These are phyloP conservation scores for Cyberlindnera euphorbiiphila DNA, from an alignment of 805 yeast species.

Conservation along the genomic window DNA sequence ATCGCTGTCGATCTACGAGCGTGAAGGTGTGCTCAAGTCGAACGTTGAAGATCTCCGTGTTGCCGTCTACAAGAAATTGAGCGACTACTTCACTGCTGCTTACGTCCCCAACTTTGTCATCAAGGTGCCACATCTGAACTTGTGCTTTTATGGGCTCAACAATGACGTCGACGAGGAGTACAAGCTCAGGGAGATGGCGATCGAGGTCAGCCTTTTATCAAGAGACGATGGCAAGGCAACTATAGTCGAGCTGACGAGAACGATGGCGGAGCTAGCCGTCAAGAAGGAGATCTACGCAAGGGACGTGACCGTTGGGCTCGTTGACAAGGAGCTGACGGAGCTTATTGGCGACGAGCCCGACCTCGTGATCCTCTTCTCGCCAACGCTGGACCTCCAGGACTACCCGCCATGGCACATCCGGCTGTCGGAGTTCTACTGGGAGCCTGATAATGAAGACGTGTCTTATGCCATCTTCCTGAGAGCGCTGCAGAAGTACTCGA, in stretches of 20 bases:
- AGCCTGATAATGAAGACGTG: slow-evolving; percentile 77
- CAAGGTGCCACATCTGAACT: slow-evolving; percentile 64
- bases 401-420: slow-evolving; percentile 98
- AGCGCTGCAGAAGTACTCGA: slow-evolving; percentile 70
- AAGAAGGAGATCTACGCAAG: slow-evolving; percentile 54
- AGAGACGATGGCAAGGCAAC: slow-evolving; percentile 85
- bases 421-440: slow-evolving; percentile 86
- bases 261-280: slow-evolving; percentile 72
- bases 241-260: slow-evolving; percentile 80
- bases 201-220: slow-evolving; percentile 65
- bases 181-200: slow-evolving; percentile 38
- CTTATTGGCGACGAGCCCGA: slow-evolving; percentile 94
- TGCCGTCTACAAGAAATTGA: slow-evolving; percentile 54
- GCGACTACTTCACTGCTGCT: slow-evolving; percentile 69
- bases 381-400: slow-evolving; percentile 85
- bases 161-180: slow-evolving; percentile 32
- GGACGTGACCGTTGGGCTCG: slow-evolving; percentile 70
- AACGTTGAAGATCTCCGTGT: slow-evolving; percentile 53
- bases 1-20: slow-evolving; percentile 70
- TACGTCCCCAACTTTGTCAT: slow-evolving; percentile 60
- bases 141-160: slow-evolving; percentile 39
- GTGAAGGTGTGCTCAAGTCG: slow-evolving; percentile 61
- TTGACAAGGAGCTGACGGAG: slow-evolving; percentile 69
- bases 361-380: slow-evolving; percentile 76
- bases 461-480: slow-evolving; percentile 79